Percentiles rank a stretch among this genome's conserved stretches.
phyloP scores from a whole-genome alignment of 1,284 basidiomycete genomes.

The Naganishia sp. region DNA sequence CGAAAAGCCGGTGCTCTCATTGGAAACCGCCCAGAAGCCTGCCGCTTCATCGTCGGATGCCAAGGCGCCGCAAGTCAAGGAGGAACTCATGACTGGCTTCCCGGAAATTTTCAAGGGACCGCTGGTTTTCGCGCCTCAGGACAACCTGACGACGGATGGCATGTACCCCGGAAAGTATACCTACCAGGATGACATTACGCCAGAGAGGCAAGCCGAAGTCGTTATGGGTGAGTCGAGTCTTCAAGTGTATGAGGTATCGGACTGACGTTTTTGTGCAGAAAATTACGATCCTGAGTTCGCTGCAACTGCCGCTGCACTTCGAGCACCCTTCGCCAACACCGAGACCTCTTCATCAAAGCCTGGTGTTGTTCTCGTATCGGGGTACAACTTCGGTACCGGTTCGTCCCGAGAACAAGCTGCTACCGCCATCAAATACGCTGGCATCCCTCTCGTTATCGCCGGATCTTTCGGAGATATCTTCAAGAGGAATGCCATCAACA shows the following conservation, averaged over 20 bases:
- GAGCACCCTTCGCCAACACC: conserved; percentile 42
- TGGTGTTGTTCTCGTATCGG: conserved; percentile 81
- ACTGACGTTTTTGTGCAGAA: conserved; percentile 57
- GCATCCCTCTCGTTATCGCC: conserved; percentile 88
- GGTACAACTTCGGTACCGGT: conserved; percentile 98
- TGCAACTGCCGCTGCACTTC: conserved; percentile 66
- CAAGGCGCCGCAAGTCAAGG: conserved; percentile 52
- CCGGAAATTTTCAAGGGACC: conserved; percentile 79
- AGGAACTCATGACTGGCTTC: conserved; percentile 75
- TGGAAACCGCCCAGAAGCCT: conserved; percentile 52
- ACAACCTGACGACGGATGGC: conserved; percentile 97
- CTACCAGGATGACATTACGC: conserved; percentile 98
- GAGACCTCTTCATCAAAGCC: conserved; percentile 45
- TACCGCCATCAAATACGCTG: conserved; percentile 91
- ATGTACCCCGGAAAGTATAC: conserved; percentile 99
- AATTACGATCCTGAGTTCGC: conserved; percentile 95
- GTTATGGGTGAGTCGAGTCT: conserved; percentile 60
- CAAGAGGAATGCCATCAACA: conserved; percentile 99
- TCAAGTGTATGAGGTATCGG: not conserved
- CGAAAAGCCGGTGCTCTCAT: conserved; percentile 54
- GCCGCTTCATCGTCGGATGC: conserved; percentile 61
- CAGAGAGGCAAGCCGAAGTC: conserved; percentile 89
- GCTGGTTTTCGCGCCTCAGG: conserved; percentile 88
- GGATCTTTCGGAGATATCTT: conserved; percentile 99
- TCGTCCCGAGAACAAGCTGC: conserved; percentile 99